Percentiles rank a stretch among this genome's conserved stretches.
Evolutionary conservation across 2,329 filamentous ascomycete species (phyloP).

Genomic region (Dactylellina sp.): DNA sequence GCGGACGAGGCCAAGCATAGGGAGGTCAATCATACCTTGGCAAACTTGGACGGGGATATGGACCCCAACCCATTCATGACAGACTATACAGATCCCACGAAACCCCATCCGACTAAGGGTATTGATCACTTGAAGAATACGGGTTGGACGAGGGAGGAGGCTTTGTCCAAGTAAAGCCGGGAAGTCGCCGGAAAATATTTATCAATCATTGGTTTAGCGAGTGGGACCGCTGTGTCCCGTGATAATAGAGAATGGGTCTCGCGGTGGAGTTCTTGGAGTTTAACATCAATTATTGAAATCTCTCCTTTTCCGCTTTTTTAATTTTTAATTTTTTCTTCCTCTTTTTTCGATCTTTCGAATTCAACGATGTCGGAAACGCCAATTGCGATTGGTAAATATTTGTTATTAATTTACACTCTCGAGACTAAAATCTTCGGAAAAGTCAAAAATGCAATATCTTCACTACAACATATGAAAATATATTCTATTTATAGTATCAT

Average conservation of each 20-base stretch:
- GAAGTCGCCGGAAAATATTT: not conserved
- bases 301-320: not conserved
- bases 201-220: not conserved
- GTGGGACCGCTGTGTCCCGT: not conserved
- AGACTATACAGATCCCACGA: constrained; percentile 77
- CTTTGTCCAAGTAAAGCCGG: constrained; percentile 40
- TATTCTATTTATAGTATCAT: not conserved
- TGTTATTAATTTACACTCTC: too few relatives aligned
- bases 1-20: constrained; percentile 91
- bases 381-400: too few relatives aligned
- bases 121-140: constrained; percentile 73
- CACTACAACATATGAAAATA: too few relatives aligned
- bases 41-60: constrained; percentile 83
- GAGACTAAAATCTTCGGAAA: too few relatives aligned
- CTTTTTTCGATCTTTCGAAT: not conserved
- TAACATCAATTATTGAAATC: not conserved
- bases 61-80: constrained; percentile 95
- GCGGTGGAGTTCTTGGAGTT: constrained; percentile 1
- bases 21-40: constrained; percentile 94
- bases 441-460: too few relatives aligned
- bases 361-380: too few relatives aligned
- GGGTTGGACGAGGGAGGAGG: constrained; percentile 86
- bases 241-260: not conserved
- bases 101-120: constrained; percentile 77
- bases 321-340: not conserved